These are phyloP conservation scores for Coemansia sp. DNA, from an alignment of 192 early-diverging fungal genomes.

Conservation along the genomic window DNA sequence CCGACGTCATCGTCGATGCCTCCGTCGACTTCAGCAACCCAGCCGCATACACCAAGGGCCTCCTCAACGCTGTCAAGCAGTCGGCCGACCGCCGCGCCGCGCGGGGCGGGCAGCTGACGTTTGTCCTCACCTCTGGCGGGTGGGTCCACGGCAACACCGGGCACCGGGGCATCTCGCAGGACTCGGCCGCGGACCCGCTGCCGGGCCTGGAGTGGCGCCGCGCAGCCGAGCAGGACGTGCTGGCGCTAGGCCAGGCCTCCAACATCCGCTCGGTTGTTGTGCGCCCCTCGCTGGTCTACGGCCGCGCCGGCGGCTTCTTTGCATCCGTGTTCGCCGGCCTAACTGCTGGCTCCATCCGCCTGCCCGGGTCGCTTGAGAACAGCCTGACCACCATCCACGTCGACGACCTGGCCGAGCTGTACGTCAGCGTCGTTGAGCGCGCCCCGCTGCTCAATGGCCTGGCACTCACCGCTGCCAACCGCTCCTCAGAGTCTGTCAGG, in stretches of 20 bases:
- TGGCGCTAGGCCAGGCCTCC: neutral
- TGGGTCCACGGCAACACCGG: slow-evolving; percentile 6
- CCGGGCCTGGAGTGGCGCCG: neutral
- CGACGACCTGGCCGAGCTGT: slow-evolving; percentile 10
- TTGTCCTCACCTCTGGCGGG: neutral
- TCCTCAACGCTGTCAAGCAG: slow-evolving; percentile 7
- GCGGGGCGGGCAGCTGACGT: neutral
- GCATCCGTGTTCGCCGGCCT: slow-evolving; percentile 3
- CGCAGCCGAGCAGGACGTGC: neutral
- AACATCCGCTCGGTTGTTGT: slow-evolving; percentile 7
- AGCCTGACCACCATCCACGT: slow-evolving; percentile 10
- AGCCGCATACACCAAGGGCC: neutral
- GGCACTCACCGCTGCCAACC: slow-evolving; percentile 4
- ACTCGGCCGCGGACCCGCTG: neutral
- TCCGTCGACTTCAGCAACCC: slow-evolving; percentile 4
- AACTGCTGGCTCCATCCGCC: neutral
- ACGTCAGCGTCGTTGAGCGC: slow-evolving; percentile 2
- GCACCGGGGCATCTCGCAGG: neutral
- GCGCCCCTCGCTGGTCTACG: slow-evolving; percentile 9
- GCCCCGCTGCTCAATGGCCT: slow-evolving; percentile 1
- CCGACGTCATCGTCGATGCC: slow-evolving; percentile 4
- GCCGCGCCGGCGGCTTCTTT: neutral
- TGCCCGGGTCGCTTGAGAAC: slow-evolving; percentile 2
- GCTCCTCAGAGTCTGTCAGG: neutral
- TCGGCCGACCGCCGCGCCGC: slow-evolving; percentile 1